A percentile compares a stretch with the other conserved stretches of the same genome.
Evolutionary conservation across 2,329 filamentous ascomycete genomes (phyloP).

Genomic region (Purpureocillium lavendulum): DNA sequence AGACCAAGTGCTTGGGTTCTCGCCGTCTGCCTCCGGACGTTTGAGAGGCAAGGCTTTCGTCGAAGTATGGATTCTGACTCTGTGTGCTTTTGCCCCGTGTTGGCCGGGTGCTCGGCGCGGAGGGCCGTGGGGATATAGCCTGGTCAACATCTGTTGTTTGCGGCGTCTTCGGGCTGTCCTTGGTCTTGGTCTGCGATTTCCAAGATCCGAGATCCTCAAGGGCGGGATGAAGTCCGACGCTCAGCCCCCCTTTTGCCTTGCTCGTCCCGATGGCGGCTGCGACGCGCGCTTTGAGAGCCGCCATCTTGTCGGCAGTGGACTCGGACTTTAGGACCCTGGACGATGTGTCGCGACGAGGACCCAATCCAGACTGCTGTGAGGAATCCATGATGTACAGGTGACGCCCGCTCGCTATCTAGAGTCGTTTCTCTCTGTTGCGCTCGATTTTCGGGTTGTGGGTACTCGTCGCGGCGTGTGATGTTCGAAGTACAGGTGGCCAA

Average conservation of each 20-base stretch:
- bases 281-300: conserved; percentile 71
- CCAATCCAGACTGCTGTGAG: conserved; percentile 41
- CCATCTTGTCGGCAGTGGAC: conserved; percentile 57
- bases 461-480: too few relatives aligned
- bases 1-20: conserved; percentile 68
- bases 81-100: conserved; percentile 2
- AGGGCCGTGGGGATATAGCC: conserved; percentile 7
- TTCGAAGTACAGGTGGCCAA: too few relatives aligned
- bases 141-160: conserved; percentile 8
- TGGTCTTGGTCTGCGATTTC: conserved; percentile 32
- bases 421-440: too few relatives aligned
- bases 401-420: too few relatives aligned
- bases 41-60: conserved; percentile 58
- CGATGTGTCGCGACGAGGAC: conserved; percentile 44
- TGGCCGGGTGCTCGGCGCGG: conserved; percentile 7
- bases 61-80: conserved; percentile 76
- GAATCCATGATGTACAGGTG: conserved; percentile 36
- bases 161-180: conserved; percentile 13
- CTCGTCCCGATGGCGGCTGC: conserved; percentile 60
- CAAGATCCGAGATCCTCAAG: conserved; percentile 49
- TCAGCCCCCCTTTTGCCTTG: conserved; percentile 58
- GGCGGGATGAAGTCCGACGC: conserved; percentile 70
- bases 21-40: conserved; percentile 49
- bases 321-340: conserved; percentile 48
- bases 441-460: too few relatives aligned